Evolutionary conservation across 2,329 filamentous ascomycete species (phyloP), one percentile per base, ranked within the genome.

Genomic region (Colletotrichum ledebouriae): DNA sequence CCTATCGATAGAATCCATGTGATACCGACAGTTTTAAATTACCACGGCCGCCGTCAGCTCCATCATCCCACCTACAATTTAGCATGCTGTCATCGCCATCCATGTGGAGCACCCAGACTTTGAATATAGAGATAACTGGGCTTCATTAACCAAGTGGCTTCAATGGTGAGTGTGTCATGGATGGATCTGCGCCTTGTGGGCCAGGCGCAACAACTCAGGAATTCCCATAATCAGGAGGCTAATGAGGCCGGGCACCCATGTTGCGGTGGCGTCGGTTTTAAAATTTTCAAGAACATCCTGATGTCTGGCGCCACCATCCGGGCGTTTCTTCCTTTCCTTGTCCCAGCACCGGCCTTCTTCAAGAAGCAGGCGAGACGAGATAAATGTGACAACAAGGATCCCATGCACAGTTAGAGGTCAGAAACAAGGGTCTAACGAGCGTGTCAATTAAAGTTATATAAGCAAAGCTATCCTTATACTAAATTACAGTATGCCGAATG

Each of bases 91-190:
- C 17, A 22, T 46, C n/a, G n/a, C 44, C 15, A 3, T 46, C 44
- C 44, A 46, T 11, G 7, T 22, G 9, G n/a, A 20, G 44, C n/a
- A 46, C n/a, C 17, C n/a, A 20, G 44, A 10, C n/a, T 10, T 46
- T 22, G 15, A 46, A 13, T 46, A 4, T 46, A 3, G 3, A 22
- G 44, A 46, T 22, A 10, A 20, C 7, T 46, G 9, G 44, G 44
- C 17, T 46, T 46, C 44, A 20, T 46, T 6, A 46, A 46, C 12
- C 44, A 46, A 20, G 44, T 46, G 42, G 42, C 42, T 46, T 46
- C 17, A 46, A 46, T 46, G 11, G 9, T 29, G 25, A 29, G 25
- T 29, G 25, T 29, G 25, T 29, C 22, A 22, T 22, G 22, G 25
- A 42, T 10, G 39, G n/a, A 42, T 42, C 39, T 42, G 39, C 39